Base-by-base conservation (phyloP, 23 red algal species). In the Gracilaria vermiculophylla region DNA sequence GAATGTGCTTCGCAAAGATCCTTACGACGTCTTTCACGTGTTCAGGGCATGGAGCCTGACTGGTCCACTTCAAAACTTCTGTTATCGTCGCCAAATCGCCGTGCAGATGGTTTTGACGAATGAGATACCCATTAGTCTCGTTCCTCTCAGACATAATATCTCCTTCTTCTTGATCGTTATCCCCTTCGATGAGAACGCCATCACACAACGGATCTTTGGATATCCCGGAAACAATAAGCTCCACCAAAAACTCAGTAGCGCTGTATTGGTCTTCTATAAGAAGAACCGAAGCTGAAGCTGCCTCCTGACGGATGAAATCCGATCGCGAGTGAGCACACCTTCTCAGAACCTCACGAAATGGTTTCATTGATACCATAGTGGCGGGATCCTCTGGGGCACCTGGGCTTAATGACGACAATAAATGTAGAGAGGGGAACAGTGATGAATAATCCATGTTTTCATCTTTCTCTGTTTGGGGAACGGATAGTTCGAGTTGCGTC, bases 91-190 rank as follows among this genome's bases (percentile, higher is more conserved):
- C 44, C 23, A 88, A 20, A 39, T 88, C 84, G 62, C 84, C 84
- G 54, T 88, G 84, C 1, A 88, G 1, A 62, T 78, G 56, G 55
- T 88, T 88, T 45, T 88, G 84, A 62, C 81, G 58, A 36, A 85
- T 24, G 34, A 57, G 10, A 25, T 58, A 14, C 19, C 1, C 35
- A 57, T 6, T 12, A 39, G 1, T 0, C 48, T 79, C 75, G 17
- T 37, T 2, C 13, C 6, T 33, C 20, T 48, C 47, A 34, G 53
- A 36, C 3, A 10, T 29, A 6, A 3, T 57, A 11, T 58, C 35
- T 57, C 75, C 4, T 23, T 57, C 17, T 24, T 25, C 43, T 23
- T 57, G 24, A 57, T 5, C 20, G 0, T 13, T 4, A 43, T 44
- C 14, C 4, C 40, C 24, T 36, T 60, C 31, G 11, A 15, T 56